Evolutionary conservation across 177 flowering plant species (phyloP), one percentile per base, ranked within the genome.

Genomic region (Vitis hybrid): DNA sequence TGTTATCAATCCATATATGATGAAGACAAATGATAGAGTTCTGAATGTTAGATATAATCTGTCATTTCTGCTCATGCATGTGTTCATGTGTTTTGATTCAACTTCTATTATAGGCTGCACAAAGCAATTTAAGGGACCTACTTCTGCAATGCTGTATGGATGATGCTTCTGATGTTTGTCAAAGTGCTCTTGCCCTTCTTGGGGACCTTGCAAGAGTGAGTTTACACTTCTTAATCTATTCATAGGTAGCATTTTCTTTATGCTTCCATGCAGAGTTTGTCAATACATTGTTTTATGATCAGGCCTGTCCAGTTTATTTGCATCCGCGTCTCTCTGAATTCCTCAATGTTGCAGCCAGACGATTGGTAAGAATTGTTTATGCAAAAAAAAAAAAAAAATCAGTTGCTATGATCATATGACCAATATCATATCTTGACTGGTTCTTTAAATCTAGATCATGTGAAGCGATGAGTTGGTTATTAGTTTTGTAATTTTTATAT

Each of bases 201-300:
- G 91, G 91, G 11, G 91, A 87, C 74, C 88, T 87, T 79, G 88
- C 91, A 62, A 83, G 83, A 70, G 91, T 87, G 76, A 78, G 86
- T 48, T 10, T 61, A 39, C 29, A 26, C 29, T 26, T 3, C 29
- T 26, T 26, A 26, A 26, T 26, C 29, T 26, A 26, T 26, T 26
- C 29, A 26, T 26, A 26, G 29, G 29, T 26, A 26, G 29, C 29
- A 26, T 26, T 26, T 26, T 26, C 29, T 26, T 26, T 26, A 26
- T 26, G 29, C 29, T 26, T 26, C 29, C 0, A 26, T 26, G 29
- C 29, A 26, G 29, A 26, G 29, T 26, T 26, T 26, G 29, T 26
- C 29, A 26, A 26, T 26, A 26, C 29, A 26, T 26, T 26, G 29
- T 26, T 26, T 26, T 26, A 26, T 52, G 19, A 2, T 51, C 73